Evolutionary conservation across 148 eudicot genomes (phyloP), one percentile per base, ranked within the genome.

Genomic region (Drosera capensis): DNA sequence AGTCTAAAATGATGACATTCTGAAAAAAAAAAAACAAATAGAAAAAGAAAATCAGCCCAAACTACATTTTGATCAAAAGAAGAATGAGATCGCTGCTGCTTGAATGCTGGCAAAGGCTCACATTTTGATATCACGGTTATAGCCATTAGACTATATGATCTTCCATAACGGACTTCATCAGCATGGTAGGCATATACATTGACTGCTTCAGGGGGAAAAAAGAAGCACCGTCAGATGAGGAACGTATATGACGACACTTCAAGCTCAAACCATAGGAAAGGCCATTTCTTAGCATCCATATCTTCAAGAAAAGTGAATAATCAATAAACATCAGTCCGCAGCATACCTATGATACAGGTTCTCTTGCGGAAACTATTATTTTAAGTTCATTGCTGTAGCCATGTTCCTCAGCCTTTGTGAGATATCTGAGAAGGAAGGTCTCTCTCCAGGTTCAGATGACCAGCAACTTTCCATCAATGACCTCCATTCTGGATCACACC

Each of bases 401-500:
- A 90, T 90, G 60, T 50, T 74, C 59, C 99, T 78, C 58, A 90
- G 66, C 73, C 58, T 81, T 78, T 90, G 93, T 21, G 95, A 79
- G 45, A 90, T 85, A 41, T 90, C 99, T 20, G 88, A 66, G 54
- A 90, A 90, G 3, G 99, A 84, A 14, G 82, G 99, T 48, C 95
- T 73, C 41, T 61, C 58, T 0, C 67, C 62, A 0, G 99, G 87
- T 18, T 90, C 95, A 45, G 84, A 51, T 38, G 82, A 68, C 99
- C 99, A 90, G 57, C 95, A 78, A 58, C 88, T 80, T 70, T 80
- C 85, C 95, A 85, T 85, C 62, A 90, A 57, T 20, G 88, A 46
- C 40, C 74, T 90, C 99, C 99, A 90, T 56, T 85, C 95, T 7
- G 95, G 99, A 65, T 90, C 99, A 31, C 99, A 90, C 99, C 99